Evolutionary conservation across 1,139 yeast species (phyloP).

Genomic region (Lodderomyces theae): DNA sequence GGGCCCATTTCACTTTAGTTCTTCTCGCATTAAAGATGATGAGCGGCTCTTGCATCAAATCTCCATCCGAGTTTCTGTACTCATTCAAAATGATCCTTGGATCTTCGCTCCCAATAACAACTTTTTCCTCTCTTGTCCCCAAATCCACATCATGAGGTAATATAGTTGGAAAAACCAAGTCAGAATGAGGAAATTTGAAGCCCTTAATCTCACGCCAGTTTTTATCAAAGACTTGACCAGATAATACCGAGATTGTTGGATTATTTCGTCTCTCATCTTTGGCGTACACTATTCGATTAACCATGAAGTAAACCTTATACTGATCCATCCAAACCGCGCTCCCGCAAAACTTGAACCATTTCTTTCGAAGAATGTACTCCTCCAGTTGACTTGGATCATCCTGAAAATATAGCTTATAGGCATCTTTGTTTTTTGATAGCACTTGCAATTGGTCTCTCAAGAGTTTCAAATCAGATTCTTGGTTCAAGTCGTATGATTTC

Average conservation of each 20-base stretch:
- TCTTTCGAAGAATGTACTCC: constrained; percentile 16
- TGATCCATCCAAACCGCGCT: constrained; percentile 34
- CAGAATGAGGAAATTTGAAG: constrained; percentile 20
- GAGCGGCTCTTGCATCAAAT: constrained; percentile 38
- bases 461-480: constrained; percentile 9
- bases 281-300: constrained; percentile 29
- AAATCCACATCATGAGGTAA: constrained; percentile 27
- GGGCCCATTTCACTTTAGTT: constrained; percentile 18
- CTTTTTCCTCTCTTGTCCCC: constrained; percentile 15
- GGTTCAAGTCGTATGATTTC: constrained; percentile 9
- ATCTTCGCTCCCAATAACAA: constrained; percentile 43
- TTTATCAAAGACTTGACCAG: constrained; percentile 27
- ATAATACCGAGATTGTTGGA: constrained; percentile 25
- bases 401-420: constrained; percentile 13
- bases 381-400: constrained; percentile 13
- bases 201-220: constrained; percentile 27
- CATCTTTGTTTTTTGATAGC: constrained; percentile 4
- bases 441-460: constrained; percentile 11
- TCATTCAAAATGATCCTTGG: constrained; percentile 36
- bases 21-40: constrained; percentile 42
- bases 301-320: constrained; percentile 32
- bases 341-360: constrained; percentile 34
- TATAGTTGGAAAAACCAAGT: constrained; percentile 23
- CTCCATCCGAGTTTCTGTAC: constrained; percentile 26
- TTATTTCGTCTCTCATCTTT: constrained; percentile 19